phyloP scores from a whole-genome alignment of 805 yeast species.

The Candida peoriensis region DNA sequence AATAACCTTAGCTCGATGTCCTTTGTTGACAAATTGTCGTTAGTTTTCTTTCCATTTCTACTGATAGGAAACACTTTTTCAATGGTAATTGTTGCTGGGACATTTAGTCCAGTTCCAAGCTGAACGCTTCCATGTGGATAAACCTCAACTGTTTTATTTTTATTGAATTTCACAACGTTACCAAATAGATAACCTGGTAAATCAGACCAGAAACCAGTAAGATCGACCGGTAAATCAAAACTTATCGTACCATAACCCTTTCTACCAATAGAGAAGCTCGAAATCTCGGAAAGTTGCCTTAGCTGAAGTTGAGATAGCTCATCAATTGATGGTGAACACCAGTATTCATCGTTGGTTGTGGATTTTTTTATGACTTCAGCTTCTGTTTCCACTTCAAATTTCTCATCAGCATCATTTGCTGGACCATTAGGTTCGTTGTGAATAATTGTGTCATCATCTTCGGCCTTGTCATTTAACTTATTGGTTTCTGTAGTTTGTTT shows the following conservation, averaged over 20 bases:
- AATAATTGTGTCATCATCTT: neutral
- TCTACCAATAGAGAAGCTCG: constrained; percentile 66
- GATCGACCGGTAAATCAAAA: constrained; percentile 64
- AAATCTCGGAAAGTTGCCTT: constrained; percentile 47
- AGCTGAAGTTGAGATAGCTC: constrained; percentile 40
- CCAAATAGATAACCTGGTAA: constrained; percentile 33
- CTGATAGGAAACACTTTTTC: constrained; percentile 52
- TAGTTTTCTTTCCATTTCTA: constrained; percentile 15
- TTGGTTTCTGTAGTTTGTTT: constrained; percentile 1
- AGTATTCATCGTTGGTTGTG: constrained; percentile 40
- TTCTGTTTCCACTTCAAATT: constrained; percentile 3
- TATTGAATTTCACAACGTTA: constrained; percentile 40
- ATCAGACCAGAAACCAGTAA: constrained; percentile 44
- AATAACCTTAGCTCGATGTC: constrained; percentile 41
- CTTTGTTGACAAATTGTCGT: constrained; percentile 24
- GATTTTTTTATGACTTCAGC: constrained; percentile 2
- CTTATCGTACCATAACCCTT: constrained; percentile 63
- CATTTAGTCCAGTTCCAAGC: constrained; percentile 65
- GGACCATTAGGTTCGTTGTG: neutral
- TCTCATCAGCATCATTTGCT: neutral
- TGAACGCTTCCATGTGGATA: constrained; percentile 65
- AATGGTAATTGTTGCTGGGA: constrained; percentile 68
- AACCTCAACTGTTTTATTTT: constrained; percentile 49
- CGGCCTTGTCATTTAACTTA: neutral
- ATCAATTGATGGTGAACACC: constrained; percentile 65